phyloP scores from a whole-genome alignment of 2,329 filamentous ascomycete species.

The Alternaria sp. region DNA sequence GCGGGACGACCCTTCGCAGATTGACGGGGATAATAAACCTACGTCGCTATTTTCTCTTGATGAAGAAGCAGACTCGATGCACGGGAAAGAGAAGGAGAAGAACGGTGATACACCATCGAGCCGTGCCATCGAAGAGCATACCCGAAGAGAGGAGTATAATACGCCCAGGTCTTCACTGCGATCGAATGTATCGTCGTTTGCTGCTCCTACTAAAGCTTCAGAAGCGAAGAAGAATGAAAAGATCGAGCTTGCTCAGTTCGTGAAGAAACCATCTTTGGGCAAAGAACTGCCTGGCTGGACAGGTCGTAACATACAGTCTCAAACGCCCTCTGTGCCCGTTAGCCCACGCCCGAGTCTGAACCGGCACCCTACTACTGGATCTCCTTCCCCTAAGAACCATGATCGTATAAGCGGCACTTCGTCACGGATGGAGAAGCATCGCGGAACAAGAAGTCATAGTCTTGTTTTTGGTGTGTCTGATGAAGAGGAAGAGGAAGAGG shows the following conservation, averaged over 20 bases:
- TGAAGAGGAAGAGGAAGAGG: not conserved
- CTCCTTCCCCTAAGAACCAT: not conserved
- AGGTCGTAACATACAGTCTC: not conserved
- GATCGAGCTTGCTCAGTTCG: not conserved
- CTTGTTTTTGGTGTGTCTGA: not conserved
- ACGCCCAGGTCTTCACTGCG: not conserved
- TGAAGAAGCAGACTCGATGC: not conserved
- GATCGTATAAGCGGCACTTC: not conserved
- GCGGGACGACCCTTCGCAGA: not conserved
- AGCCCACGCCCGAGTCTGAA: not conserved
- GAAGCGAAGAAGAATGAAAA: constrained; percentile 17
- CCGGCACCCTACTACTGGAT: not conserved
- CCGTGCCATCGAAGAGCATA: not conserved
- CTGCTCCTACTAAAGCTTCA: constrained; percentile 10
- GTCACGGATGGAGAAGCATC: too few relatives aligned
- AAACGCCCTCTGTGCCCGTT: not conserved
- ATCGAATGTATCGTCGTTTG: constrained; percentile 2
- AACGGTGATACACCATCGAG: not conserved
- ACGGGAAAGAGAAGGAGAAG: not conserved
- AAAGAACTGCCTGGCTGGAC: not conserved
- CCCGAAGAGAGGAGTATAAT: not conserved
- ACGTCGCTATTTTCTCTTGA: not conserved
- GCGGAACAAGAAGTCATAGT: not conserved
- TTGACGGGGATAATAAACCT: not conserved
- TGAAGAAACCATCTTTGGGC: not conserved